phyloP scores from a whole-genome alignment of 805 yeast species.

The Suhomyces sp. region DNA sequence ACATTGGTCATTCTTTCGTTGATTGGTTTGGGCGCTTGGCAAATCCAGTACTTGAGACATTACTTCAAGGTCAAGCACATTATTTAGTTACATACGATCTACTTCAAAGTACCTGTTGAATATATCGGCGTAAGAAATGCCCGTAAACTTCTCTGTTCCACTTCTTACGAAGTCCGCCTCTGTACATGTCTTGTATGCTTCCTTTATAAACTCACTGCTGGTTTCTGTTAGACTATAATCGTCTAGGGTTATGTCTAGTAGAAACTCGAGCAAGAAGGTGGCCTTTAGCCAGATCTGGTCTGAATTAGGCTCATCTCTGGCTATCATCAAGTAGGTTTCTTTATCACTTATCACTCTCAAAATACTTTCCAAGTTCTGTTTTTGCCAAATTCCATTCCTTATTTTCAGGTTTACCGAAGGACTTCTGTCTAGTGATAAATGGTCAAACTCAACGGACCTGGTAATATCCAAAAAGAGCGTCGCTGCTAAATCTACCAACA shows the following conservation, averaged over 20 bases:
- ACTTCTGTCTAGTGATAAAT: neutral
- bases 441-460: conserved; percentile 10
- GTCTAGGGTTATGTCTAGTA: conserved; percentile 12
- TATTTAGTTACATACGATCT: conserved; percentile 33
- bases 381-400: conserved; percentile 6
- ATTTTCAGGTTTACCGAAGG: neutral
- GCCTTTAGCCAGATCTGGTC: conserved; percentile 23
- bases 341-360: conserved; percentile 8
- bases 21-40: conserved; percentile 85
- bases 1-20: conserved; percentile 64
- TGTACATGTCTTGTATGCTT: neutral
- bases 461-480: conserved; percentile 12
- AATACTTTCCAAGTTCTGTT: conserved; percentile 6
- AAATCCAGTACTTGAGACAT: conserved; percentile 84
- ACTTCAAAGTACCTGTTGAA: neutral
- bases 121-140: neutral
- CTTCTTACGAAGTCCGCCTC: conserved; percentile 1
- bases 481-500: conserved; percentile 10
- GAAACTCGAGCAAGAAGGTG: conserved; percentile 22
- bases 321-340: conserved; percentile 12
- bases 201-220: neutral
- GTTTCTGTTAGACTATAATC: neutral
- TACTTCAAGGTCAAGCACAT: conserved; percentile 87
- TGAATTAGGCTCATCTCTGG: conserved; percentile 25
- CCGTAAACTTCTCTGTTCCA: neutral